Conservation (phyloP, 1,284 basidiomycete genomes). For the Puccinia novopanici region DNA sequence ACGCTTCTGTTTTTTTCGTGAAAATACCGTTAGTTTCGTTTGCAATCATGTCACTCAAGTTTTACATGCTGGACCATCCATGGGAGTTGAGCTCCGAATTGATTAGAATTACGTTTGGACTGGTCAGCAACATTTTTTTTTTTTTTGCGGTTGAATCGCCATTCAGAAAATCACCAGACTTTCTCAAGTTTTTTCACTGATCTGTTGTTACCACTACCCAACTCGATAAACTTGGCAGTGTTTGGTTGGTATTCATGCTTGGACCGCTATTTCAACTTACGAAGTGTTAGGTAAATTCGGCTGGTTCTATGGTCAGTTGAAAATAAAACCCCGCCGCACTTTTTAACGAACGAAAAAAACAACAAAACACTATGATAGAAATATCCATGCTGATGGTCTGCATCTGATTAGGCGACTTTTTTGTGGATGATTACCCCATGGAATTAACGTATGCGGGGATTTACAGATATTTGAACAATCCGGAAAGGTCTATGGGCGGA, state of each 20-base stretch:
- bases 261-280: slow-evolving; percentile 86
- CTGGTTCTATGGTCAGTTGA: slow-evolving; percentile 78
- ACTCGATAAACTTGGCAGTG: slow-evolving; percentile 63
- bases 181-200: not conserved
- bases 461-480: slow-evolving; percentile 80
- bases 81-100: slow-evolving; percentile 90
- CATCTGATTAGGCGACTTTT: slow-evolving; percentile 70
- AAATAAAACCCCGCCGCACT: not conserved
- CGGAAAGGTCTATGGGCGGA: slow-evolving; percentile 83
- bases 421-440: slow-evolving; percentile 83
- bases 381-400: not conserved
- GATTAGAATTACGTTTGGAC: slow-evolving; percentile 80
- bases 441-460: slow-evolving; percentile 94
- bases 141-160: slow-evolving; percentile 9
- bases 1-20: not conserved
- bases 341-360: not conserved
- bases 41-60: slow-evolving; percentile 79
- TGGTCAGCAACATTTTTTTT: slow-evolving; percentile 64
- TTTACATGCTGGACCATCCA: slow-evolving; percentile 74
- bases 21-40: slow-evolving; percentile 60
- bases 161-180: not conserved
- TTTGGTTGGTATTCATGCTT: slow-evolving; percentile 82
- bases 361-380: slow-evolving; percentile 48
- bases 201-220: not conserved
- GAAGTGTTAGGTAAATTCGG: slow-evolving; percentile 92